Percentiles rank a stretch among this genome's conserved stretches.
These are phyloP conservation scores for Helenozyma rhizophorensis DNA, from an alignment of 805 yeast species.

Conservation along the genomic window DNA sequence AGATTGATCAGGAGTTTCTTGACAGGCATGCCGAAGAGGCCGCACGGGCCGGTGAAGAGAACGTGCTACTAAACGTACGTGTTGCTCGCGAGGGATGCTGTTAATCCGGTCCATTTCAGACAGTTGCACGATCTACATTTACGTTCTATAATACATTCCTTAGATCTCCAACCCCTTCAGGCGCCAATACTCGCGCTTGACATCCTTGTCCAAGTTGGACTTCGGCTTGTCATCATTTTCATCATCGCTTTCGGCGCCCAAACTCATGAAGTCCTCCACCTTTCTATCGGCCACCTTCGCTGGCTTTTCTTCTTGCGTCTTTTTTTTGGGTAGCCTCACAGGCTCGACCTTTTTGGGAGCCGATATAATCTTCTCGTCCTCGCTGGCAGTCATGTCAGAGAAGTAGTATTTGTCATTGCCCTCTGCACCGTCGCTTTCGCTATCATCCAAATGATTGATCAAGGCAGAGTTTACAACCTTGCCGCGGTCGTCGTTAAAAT, in stretches of 20 bases:
- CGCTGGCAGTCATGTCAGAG: slow-evolving; percentile 40
- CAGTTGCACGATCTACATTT: too few species aligned
- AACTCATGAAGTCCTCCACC: slow-evolving; percentile 21
- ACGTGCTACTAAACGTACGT: too few species aligned
- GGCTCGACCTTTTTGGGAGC: background rate
- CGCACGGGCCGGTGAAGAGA: too few species aligned
- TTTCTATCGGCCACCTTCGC: slow-evolving; percentile 2
- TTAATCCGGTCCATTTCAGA: background rate
- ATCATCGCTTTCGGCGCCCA: slow-evolving; percentile 16
- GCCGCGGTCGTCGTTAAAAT: slow-evolving; percentile 70
- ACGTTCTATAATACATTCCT: slow-evolving; percentile 1
- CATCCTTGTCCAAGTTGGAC: slow-evolving; percentile 27
- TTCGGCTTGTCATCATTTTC: slow-evolving; percentile 9
- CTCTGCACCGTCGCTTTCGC: slow-evolving; percentile 31
- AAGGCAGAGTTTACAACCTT: slow-evolving; percentile 59
- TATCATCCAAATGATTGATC: slow-evolving; percentile 26
- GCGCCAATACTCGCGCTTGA: slow-evolving; percentile 37
- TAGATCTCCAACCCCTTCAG: slow-evolving; percentile 38
- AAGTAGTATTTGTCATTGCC: slow-evolving; percentile 40
- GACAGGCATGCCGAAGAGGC: slow-evolving; percentile 14
- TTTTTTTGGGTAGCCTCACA: background rate
- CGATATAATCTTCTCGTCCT: slow-evolving; percentile 15
- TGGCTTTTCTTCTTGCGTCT: background rate
- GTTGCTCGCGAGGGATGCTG: slow-evolving; percentile 1
- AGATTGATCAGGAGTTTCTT: slow-evolving; percentile 28